Evolutionary conservation across 192 early-diverging fungal genomes (phyloP).

Genomic region (Kappamyces sp.): DNA sequence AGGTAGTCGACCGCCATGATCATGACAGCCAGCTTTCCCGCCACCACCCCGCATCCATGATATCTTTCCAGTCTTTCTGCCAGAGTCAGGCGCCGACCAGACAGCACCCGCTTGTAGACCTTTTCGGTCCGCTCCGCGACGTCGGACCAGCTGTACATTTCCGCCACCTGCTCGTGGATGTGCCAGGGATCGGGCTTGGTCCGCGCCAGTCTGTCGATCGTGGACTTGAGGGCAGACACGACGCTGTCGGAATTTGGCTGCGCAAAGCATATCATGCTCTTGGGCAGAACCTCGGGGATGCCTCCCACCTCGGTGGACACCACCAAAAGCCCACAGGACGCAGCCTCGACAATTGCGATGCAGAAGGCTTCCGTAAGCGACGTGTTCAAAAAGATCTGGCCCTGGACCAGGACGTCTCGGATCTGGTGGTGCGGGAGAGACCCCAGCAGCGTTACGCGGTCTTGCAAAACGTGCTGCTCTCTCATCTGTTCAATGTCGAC

Average conservation of each 20-base stretch:
- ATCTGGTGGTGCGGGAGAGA: conserved; percentile 77
- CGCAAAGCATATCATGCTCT: conserved; percentile 88
- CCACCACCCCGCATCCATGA: conserved; percentile 82
- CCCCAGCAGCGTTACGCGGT: conserved; percentile 85
- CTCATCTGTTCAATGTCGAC: conserved; percentile 98
- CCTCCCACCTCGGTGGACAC: conserved; percentile 96
- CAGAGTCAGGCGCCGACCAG: conserved; percentile 62
- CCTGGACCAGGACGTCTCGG: conserved; percentile 79
- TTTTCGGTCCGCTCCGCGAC: conserved; percentile 88
- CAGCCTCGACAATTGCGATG: conserved; percentile 97
- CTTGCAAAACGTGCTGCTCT: conserved; percentile 85
- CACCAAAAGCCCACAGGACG: conserved; percentile 86
- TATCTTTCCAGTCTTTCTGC: conserved; percentile 62
- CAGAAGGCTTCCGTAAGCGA: conserved; percentile 98
- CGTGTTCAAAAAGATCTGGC: conserved; percentile 95
- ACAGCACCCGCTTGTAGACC: conserved; percentile 73
- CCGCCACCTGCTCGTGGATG: conserved; percentile 77
- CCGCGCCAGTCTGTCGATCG: conserved; percentile 60
- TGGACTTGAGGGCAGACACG: conserved; percentile 58
- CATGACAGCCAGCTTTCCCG: conserved; percentile 87
- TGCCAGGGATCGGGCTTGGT: conserved; percentile 34
- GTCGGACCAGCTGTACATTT: conserved; percentile 96
- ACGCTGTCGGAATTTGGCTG: conserved; percentile 78
- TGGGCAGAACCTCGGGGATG: conserved; percentile 91
- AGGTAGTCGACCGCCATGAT: conserved; percentile 83